phyloP scores from a whole-genome alignment of 306 rosid species.

The Senna tora region DNA sequence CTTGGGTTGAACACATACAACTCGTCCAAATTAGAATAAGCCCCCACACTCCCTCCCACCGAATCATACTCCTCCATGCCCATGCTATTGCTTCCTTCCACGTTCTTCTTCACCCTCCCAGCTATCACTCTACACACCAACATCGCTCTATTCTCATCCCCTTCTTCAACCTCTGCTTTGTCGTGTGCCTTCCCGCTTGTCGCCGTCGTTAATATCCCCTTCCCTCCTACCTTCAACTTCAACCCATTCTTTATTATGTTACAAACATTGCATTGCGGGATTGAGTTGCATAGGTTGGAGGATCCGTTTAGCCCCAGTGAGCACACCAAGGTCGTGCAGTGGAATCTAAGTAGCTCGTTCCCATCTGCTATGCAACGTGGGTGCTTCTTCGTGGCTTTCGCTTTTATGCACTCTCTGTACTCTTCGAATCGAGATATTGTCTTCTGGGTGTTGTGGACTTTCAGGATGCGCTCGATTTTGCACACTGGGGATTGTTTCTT shows the following conservation, averaged over 20 bases:
- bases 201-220: constrained; percentile 81
- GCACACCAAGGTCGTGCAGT: constrained; percentile 78
- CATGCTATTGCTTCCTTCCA: constrained; percentile 42
- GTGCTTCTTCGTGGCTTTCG: constrained; percentile 80
- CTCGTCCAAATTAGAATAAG: constrained; percentile 91
- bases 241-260: constrained; percentile 79
- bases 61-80: constrained; percentile 80
- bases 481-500: constrained; percentile 85
- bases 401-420: constrained; percentile 83
- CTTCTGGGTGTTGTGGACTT: constrained; percentile 82
- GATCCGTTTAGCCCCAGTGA: constrained; percentile 87
- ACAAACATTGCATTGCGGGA: constrained; percentile 71
- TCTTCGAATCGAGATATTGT: constrained; percentile 84
- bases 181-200: constrained; percentile 95
- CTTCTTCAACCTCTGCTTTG: constrained; percentile 42
- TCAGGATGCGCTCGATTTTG: constrained; percentile 86
- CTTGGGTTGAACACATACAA: constrained; percentile 70
- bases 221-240: constrained; percentile 43
- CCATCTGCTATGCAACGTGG: constrained; percentile 97
- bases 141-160: constrained; percentile 71
- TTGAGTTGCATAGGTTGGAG: constrained; percentile 80
- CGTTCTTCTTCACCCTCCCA: constrained; percentile 89
- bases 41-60: constrained; percentile 72
- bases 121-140: constrained; percentile 97
- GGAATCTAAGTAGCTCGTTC: constrained; percentile 89